Evolutionary conservation across 1,284 basidiomycete species (phyloP), one percentile per base, ranked within the genome.

Genomic region (Cronartium quercuum): DNA sequence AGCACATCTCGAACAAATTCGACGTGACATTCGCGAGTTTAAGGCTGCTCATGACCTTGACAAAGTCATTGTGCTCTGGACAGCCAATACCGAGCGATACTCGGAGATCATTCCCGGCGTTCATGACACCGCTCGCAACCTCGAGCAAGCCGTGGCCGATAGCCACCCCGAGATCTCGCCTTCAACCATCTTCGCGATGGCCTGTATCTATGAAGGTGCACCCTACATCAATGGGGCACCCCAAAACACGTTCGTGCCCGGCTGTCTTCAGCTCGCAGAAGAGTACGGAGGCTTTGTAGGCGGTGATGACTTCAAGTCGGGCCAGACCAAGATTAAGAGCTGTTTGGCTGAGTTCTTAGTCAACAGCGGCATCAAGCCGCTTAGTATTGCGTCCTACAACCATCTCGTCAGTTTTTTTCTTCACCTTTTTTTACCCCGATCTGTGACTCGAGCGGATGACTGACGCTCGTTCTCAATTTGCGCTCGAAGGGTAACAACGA

Each of bases 181-280:
- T 6, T 96, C 92, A 74, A 95, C 94, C 75, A 83, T 98, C 80
- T 98, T 98, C 81, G 95, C 94, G 41, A 90, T 98, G 77, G 95
- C 94, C 5, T 87, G 94, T 41, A 97, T 98, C 82, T 90, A 97
- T 78, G 95, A 98, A 84, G 90, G 90, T 76, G 89, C 89, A 79
- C 93, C 95, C 38, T 98, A 95, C 86, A 88, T 98, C 83, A 98
- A 98, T 81, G 95, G 95, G 70, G 94, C 94, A 34, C 95, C 95
- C 24, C 95, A 98, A 86, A 98, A 98, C 88, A 98, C 95, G 6
- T 98, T 98, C 81, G 94, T 98, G 40, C 95, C 96, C 0, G 95
- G 96, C 79, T 89, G 90, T 79, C 91, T 98, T 81, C 86, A 90
- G 81, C 91, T 98, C 77, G 93, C 95, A 66, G 94, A 98, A 86